These are phyloP conservation scores for Spirogloea muscicola DNA, from an alignment of 139 green algal species.

Conservation along the genomic window DNA sequence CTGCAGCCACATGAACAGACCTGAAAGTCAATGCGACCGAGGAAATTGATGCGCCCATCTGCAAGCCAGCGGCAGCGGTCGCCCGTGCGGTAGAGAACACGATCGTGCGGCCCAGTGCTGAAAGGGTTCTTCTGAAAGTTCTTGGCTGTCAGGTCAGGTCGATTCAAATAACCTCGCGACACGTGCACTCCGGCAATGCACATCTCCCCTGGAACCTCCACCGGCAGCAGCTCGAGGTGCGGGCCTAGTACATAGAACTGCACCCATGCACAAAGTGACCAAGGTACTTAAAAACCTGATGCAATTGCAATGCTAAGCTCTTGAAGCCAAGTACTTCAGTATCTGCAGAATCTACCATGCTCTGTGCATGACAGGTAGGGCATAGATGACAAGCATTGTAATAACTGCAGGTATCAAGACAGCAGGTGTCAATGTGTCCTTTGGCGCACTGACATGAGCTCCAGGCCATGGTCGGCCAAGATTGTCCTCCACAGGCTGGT, in stretches of 20 bases:
- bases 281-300: no score
- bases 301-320: no score
- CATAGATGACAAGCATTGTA: no score
- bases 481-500: conserved; percentile 10
- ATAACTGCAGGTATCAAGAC: no score
- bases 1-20: no score
- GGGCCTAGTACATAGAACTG: conserved; percentile 29
- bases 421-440: no score
- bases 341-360: no score
- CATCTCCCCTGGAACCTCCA: conserved; percentile 21
- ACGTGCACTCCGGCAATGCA: conserved; percentile 36
- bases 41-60: conserved; percentile 31
- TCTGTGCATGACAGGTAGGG: no score
- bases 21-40: conserved; percentile 36
- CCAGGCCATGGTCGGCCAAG: conserved; percentile 17
- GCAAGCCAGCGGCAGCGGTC: conserved; percentile 26
- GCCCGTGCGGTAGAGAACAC: conserved; percentile 29
- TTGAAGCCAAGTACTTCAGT: no score
- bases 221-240: conserved; percentile 20
- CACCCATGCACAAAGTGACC: no score
- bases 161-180: conserved; percentile 28
- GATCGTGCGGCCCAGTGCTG: conserved; percentile 10
- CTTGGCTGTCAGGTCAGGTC: conserved; percentile 31
- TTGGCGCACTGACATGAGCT: conserved; percentile 32
- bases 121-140: conserved; percentile 31